Evolutionary conservation across 805 yeast genomes (phyloP), one percentile per base, ranked within the genome.

Genomic region (Ogataea wickerhamii): DNA sequence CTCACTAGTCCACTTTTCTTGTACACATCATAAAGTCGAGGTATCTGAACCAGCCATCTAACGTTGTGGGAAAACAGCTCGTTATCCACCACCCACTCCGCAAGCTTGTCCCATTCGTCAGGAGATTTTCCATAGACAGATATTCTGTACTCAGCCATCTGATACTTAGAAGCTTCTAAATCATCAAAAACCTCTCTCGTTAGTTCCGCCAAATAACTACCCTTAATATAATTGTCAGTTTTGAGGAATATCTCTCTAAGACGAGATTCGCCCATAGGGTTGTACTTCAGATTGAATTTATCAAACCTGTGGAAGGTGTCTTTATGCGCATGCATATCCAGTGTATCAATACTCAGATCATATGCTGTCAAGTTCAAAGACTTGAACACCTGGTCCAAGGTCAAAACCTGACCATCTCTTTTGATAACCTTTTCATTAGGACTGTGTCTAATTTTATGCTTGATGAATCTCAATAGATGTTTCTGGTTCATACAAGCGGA

Each of bases 401-500:
- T 84, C 55, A 93, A 73, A 6, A 87, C 76, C 58, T 86, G 80
- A 14, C 91, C 95, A 66, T 93, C 98, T 68, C 99, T 82, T 64
- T 75, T 82, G 34, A 94, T 93, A 11, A 93, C 99, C 45, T 84
- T 82, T 59, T 94, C 96, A 49, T 87, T 75, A 2, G 95, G 89
- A 32, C 70, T 67, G 43, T 87, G 85, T 66, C 91, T 87, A 64
- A 93, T 80, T 66, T 93, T 93, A 60, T 88, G 87, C 64, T 93
- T 93, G 62, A 93, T 93, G 61, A 87, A 93, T 53, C 99, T 81
- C 48, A 93, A 70, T 53, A 93, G 68, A 66, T 93, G 99, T 64
- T 93, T 93, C 66, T 93, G 98, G 56, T 94, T 94, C 98, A 94
- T 94, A 63, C 97, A 89, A 8, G 99, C 99, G 7, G 96, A 86